A percentile compares a stretch with the other conserved stretches of the same genome.
phyloP scores from a whole-genome alignment of 768 basidiomycete species.

The Pulveroboletus sp. region DNA sequence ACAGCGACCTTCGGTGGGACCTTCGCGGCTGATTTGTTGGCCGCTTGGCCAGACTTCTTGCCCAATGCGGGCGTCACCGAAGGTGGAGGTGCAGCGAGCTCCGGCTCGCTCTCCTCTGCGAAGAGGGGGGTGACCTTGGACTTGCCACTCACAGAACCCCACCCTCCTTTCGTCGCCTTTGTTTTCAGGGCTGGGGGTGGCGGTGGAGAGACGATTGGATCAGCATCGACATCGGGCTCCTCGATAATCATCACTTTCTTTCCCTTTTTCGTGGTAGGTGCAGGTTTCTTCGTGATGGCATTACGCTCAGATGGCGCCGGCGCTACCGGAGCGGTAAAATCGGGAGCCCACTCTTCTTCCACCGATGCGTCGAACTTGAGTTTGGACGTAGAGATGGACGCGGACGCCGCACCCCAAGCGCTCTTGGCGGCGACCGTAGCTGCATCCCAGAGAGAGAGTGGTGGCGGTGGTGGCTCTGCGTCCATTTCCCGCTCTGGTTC shows the following conservation, averaged over 20 bases:
- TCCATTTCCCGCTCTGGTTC: conserved; percentile 8
- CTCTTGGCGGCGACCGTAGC: conserved; percentile 12
- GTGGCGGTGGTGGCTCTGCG: neutral
- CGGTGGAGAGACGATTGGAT: conserved; percentile 11
- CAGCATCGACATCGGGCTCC: conserved; percentile 26
- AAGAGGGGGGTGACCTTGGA: conserved; percentile 13
- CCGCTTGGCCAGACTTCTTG: conserved; percentile 9
- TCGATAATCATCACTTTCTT: conserved; percentile 26
- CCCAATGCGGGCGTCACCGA: conserved; percentile 8
- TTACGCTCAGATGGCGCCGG: conserved; percentile 3
- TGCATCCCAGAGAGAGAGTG: conserved; percentile 10
- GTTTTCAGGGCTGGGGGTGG: conserved; percentile 12
- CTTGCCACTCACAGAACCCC: conserved; percentile 20
- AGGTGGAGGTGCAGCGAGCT: conserved; percentile 1
- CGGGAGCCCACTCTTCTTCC: conserved; percentile 10
- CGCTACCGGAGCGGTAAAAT: neutral
- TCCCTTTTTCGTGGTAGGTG: conserved; percentile 16
- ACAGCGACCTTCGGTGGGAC: conserved; percentile 18
- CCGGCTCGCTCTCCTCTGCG: conserved; percentile 11
- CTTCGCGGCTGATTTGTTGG: conserved; percentile 2
- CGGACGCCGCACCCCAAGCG: conserved; percentile 1
- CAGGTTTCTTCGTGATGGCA: conserved; percentile 3
- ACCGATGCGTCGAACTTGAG: conserved; percentile 1
- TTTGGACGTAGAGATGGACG: conserved; percentile 1
- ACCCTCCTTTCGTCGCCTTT: conserved; percentile 13